phyloP scores from a whole-genome alignment of 768 basidiomycete species.

The Rhodosporidiobolus sp. region DNA sequence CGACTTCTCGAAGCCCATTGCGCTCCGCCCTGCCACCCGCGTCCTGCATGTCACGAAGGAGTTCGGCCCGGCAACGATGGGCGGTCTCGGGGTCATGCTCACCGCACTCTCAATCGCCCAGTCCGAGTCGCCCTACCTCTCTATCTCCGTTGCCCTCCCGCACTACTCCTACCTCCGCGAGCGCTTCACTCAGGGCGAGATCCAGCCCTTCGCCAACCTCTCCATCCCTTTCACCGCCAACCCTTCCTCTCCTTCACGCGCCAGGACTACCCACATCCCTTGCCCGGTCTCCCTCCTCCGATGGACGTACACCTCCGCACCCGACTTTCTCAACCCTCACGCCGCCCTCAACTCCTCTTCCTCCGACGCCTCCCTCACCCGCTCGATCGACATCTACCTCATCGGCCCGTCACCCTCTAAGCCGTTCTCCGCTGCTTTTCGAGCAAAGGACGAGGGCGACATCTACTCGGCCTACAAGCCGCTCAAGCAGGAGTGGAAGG shows the following conservation, averaged over 20 bases:
- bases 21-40: slow-evolving; percentile 3
- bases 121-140: slow-evolving; percentile 12
- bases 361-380: neutral
- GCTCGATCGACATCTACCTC: slow-evolving; percentile 23
- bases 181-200: neutral
- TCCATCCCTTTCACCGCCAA: neutral
- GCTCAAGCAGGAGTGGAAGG: slow-evolving; percentile 33
- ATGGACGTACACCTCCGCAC: slow-evolving; percentile 12
- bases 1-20: neutral
- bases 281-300: slow-evolving; percentile 14
- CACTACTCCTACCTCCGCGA: slow-evolving; percentile 25
- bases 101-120: slow-evolving; percentile 28
- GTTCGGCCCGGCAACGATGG: slow-evolving; percentile 33
- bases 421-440: slow-evolving; percentile 24
- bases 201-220: slow-evolving; percentile 9
- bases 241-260: neutral
- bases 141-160: slow-evolving; percentile 24
- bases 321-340: slow-evolving; percentile 17
- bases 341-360: neutral
- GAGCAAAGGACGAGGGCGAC: slow-evolving; percentile 21
- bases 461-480: slow-evolving; percentile 33
- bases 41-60: slow-evolving; percentile 33
- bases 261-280: neutral
- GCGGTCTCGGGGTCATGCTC: slow-evolving; percentile 29
- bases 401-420: slow-evolving; percentile 4